Evolutionary conservation across 139 green algal genomes (phyloP).

Genomic region (Limnomonas spitsbergensis): DNA sequence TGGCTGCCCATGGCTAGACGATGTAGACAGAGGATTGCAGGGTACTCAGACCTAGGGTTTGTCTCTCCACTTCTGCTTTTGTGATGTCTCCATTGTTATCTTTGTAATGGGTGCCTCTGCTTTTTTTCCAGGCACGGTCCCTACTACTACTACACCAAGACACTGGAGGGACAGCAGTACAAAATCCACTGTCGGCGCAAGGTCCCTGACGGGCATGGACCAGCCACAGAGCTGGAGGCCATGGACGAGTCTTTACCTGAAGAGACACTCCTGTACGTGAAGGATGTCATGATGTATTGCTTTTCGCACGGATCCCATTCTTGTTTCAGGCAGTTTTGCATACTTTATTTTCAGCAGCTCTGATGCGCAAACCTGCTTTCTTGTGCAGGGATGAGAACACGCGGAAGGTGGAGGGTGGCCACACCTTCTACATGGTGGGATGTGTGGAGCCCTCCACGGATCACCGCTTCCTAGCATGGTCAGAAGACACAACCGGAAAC

Average conservation of each 20-base stretch:
- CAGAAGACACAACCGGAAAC: slow-evolving; percentile 71
- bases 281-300: too few relatives aligned
- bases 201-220: slow-evolving; percentile 31
- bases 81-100: too few relatives aligned
- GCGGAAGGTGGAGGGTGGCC: slow-evolving; percentile 38
- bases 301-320: too few relatives aligned
- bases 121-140: slow-evolving; percentile 47
- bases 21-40: too few relatives aligned
- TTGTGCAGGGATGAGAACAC: slow-evolving; percentile 48
- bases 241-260: slow-evolving; percentile 35
- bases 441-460: slow-evolving; percentile 50
- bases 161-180: slow-evolving; percentile 62
- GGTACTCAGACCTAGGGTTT: too few relatives aligned
- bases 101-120: too few relatives aligned
- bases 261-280: slow-evolving; percentile 54
- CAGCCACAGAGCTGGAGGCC: slow-evolving; percentile 45
- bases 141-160: slow-evolving; percentile 83
- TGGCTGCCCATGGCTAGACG: too few relatives aligned
- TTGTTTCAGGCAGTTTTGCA: too few relatives aligned
- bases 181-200: slow-evolving; percentile 65
- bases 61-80: too few relatives aligned
- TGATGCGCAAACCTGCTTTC: too few relatives aligned
- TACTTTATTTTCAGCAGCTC: too few relatives aligned
- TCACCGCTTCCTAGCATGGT: slow-evolving; percentile 65
- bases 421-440: slow-evolving; percentile 53